Evolutionary conservation across 2,329 filamentous ascomycete genomes (phyloP).

Genomic region (Beauveria pseudobassiana): DNA sequence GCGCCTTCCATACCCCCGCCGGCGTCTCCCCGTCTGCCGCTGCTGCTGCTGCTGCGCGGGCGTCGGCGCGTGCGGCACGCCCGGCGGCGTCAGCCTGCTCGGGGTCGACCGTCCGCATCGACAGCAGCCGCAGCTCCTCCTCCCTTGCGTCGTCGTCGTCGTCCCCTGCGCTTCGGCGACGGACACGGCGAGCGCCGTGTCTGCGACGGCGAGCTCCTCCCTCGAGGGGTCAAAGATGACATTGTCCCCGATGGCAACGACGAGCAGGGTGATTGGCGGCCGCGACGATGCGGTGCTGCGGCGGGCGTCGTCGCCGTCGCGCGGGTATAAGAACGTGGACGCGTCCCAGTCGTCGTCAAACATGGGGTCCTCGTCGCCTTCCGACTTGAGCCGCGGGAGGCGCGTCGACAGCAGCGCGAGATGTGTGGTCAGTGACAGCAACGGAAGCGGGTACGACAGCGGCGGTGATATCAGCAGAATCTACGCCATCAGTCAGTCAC

Average conservation of each 20-base stretch:
- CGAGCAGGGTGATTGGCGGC: slow-evolving; percentile 84
- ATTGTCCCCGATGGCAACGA: slow-evolving; percentile 78
- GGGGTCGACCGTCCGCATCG: slow-evolving; percentile 69
- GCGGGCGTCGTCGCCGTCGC: slow-evolving; percentile 21
- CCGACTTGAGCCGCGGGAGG: slow-evolving; percentile 76
- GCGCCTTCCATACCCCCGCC: slow-evolving; percentile 79
- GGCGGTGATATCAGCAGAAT: slow-evolving; percentile 89
- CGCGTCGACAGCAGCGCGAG: slow-evolving; percentile 84
- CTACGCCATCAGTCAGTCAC: slow-evolving; percentile 36
- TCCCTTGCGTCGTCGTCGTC: slow-evolving; percentile 18
- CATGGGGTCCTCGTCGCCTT: slow-evolving; percentile 89
- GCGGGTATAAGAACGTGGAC: slow-evolving; percentile 67
- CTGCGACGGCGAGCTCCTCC: slow-evolving; percentile 89
- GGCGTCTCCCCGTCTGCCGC: slow-evolving; percentile 41
- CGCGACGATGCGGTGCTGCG: slow-evolving; percentile 31
- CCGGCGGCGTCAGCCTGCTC: slow-evolving; percentile 63
- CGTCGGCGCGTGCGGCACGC: slow-evolving; percentile 52
- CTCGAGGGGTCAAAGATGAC: slow-evolving; percentile 89
- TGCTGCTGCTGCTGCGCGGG: slow-evolving; percentile 36
- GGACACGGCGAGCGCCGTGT: slow-evolving; percentile 80
- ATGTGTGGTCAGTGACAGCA: slow-evolving; percentile 88
- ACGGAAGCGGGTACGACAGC: slow-evolving; percentile 83
- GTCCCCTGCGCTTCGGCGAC: slow-evolving; percentile 43
- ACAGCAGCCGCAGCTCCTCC: slow-evolving; percentile 53
- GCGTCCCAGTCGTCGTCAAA: slow-evolving; percentile 98